A percentile compares a stretch with the other conserved stretches of the same genome.
phyloP scores from a whole-genome alignment of 2,329 filamentous ascomycete species.

The Cordyceps javanica region DNA sequence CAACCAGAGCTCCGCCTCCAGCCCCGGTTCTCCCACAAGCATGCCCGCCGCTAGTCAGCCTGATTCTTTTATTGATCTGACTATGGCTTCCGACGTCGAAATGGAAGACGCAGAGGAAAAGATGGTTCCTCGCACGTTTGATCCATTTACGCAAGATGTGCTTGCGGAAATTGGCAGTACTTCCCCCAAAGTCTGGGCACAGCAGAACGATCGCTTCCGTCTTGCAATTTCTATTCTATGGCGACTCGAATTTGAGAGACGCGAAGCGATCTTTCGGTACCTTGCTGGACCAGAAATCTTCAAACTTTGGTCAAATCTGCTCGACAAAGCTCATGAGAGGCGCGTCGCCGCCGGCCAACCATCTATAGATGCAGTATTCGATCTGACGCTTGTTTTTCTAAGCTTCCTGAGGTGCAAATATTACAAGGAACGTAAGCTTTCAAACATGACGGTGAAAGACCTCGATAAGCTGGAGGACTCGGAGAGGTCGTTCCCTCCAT shows the following conservation, averaged over 20 bases:
- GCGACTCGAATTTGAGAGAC: conserved; percentile 16
- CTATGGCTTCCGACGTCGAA: not conserved
- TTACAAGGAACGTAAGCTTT: conserved; percentile 18
- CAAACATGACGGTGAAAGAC: conserved; percentile 16
- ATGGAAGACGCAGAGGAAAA: conserved; percentile 1
- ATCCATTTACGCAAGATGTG: not conserved
- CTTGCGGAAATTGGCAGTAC: conserved; percentile 11
- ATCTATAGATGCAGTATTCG: conserved; percentile 19
- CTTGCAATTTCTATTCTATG: conserved; percentile 25
- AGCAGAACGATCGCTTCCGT: conserved; percentile 18
- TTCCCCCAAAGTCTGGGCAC: conserved; percentile 17
- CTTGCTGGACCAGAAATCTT: not conserved
- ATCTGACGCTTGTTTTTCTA: conserved; percentile 26
- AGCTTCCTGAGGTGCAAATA: conserved; percentile 23
- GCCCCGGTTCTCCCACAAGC: not conserved
- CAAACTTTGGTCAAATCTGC: not conserved
- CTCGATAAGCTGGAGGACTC: conserved; percentile 15
- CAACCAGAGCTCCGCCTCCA: not conserved
- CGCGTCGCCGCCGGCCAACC: not conserved
- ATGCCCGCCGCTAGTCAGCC: not conserved
- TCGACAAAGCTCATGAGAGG: not conserved
- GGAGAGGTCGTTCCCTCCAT: conserved; percentile 15
- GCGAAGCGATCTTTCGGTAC: conserved; percentile 21
- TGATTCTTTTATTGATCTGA: conserved; percentile 18
- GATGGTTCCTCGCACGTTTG: not conserved